phyloP scores from a whole-genome alignment of 164 flowering plant species.

The Nymphaea colorata region DNA sequence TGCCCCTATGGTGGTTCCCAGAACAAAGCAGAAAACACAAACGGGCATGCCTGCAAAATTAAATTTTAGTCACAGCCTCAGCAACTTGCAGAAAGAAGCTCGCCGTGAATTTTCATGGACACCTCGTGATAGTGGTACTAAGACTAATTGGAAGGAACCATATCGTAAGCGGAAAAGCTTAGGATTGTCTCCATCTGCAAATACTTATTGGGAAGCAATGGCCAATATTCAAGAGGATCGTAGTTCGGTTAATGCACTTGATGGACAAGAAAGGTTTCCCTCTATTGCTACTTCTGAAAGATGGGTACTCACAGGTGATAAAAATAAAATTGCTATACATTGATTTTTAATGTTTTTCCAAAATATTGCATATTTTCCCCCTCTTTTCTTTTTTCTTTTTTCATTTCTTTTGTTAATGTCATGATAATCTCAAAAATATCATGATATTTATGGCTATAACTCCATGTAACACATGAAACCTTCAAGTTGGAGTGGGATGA shows the following conservation, averaged over 20 bases:
- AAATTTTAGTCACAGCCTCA: conserved; percentile 70
- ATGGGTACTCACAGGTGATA: conserved; percentile 92
- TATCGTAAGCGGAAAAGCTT: conserved; percentile 88
- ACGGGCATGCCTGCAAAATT: conserved; percentile 46
- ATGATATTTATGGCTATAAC: no score
- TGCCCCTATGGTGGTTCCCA: conserved; percentile 45
- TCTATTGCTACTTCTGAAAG: conserved; percentile 79
- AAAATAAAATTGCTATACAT: no score
- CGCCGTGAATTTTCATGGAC: conserved; percentile 97
- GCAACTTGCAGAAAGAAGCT: conserved; percentile 91
- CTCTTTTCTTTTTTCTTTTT: no score
- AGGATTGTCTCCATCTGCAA: conserved; percentile 73
- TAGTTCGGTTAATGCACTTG: conserved; percentile 41
- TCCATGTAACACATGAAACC: no score
- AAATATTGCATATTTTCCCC: no score
- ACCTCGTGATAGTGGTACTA: conserved; percentile 66
- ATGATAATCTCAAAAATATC: no score
- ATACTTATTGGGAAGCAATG: conserved; percentile 90
- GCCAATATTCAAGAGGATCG: conserved; percentile 88
- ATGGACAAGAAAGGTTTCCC: conserved; percentile 87
- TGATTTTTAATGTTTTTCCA: no score
- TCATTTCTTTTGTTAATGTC: no score
- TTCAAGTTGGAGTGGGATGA: no score
- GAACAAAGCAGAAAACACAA: conserved; percentile 56
- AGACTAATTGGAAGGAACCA: conserved; percentile 59